Base-by-base conservation (phyloP, 768 basidiomycete genomes). In the Tephrocybe sp. region DNA sequence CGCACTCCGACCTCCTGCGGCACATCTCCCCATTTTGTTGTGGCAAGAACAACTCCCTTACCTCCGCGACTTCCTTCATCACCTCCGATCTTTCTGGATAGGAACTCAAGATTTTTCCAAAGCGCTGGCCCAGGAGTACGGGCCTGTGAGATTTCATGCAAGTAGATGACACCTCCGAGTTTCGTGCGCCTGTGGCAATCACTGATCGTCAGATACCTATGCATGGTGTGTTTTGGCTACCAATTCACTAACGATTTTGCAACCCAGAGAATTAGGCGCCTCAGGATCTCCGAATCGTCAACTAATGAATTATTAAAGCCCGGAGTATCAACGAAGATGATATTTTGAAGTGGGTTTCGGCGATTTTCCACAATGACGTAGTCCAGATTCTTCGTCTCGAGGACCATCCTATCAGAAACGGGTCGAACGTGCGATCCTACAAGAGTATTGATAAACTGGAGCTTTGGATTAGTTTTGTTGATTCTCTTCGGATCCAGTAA, bases 1-100 rank as follows among this genome's bases (percentile, higher is more conserved):
- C 43, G 42, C 18, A 36, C 36, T 16, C 52, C 52, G 9, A 45
- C 37, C 4, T 39, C 42, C 26, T 41, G 16, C 15, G 41, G 37
- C 6, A 73, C 71, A 44, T 62, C 61, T 6, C 60, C 61, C 74
- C 75, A 75, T 72, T 69, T 77, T 34, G 68, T 76, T 53, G 76
- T 78, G 40, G 67, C 66, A 48, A 77, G 66, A 44, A 73, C 63
- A 12, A 39, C 19, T n/a, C 46, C 36, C 12, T 38, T 37, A 11
- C 35, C 36, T 6, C 24, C 36, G 75, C 75, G 53, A 71, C 72
- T 41, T 67, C 65, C 49, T 72, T 66, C 7, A 68, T 63, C 45
- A 49, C 61, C 26, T 67, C 67, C 43, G 31, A 77, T 65, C 43
- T 73, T 68, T 28, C 64, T 62, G 55, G 77, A 77, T 57, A 77